Conservation (phyloP, 257 asterid genomes). For the Solanum pimpinellifolium region DNA sequence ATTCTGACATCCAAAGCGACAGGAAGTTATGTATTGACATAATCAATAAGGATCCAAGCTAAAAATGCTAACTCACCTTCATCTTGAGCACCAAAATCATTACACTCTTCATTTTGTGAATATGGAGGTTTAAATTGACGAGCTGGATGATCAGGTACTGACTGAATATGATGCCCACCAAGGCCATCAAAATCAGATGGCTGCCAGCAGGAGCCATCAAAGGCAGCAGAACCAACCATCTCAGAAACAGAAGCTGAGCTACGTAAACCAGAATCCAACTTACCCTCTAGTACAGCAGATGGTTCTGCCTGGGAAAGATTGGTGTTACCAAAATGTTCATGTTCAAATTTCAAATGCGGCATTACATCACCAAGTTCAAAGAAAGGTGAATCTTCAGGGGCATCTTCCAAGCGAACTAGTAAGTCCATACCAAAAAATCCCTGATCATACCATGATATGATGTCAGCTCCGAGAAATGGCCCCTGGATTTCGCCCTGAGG, state of each 20-base stretch:
- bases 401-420: constrained; percentile 89
- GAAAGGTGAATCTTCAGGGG: constrained; percentile 67
- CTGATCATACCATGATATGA: constrained; percentile 94
- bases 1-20: not conserved
- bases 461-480: constrained; percentile 93
- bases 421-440: constrained; percentile 92
- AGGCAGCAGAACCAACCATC: constrained; percentile 19
- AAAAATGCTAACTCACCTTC: constrained; percentile 48
- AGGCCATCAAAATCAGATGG: constrained; percentile 44
- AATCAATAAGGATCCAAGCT: not conserved
- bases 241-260: constrained; percentile 33
- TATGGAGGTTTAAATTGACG: constrained; percentile 30
- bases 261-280: constrained; percentile 24
- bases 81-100: constrained; percentile 43
- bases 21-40: not conserved
- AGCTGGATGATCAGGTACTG: constrained; percentile 35
- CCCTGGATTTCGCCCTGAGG: constrained; percentile 99
- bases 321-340: constrained; percentile 21
- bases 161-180: constrained; percentile 25
- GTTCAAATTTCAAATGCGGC: constrained; percentile 66
- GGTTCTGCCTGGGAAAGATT: constrained; percentile 38
- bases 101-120: constrained; percentile 36
- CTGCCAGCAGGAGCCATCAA: constrained; percentile 41
- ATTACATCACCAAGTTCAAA: constrained; percentile 75
- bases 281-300: constrained; percentile 29